Evolutionary conservation across 2,329 filamentous ascomycete genomes (phyloP), one percentile per base, ranked within the genome.

Genomic region (Shiraia bambusicola): DNA sequence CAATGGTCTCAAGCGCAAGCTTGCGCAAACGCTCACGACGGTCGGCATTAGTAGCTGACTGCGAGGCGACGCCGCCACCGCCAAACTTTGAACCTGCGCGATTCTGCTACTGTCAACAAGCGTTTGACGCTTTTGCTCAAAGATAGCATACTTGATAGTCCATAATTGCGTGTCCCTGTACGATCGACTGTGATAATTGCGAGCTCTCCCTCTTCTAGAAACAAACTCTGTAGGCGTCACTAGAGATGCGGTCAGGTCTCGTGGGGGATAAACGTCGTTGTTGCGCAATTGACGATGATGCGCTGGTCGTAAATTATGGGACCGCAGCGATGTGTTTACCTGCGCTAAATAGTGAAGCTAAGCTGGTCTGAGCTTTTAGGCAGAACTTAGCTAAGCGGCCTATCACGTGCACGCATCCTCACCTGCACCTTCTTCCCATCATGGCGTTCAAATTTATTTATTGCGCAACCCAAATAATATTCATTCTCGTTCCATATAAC

Each of bases 61-160:
- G 83, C 5, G 91, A 96, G 69, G 93, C 93, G 59, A 97, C 91
- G 70, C 93, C 93, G 62, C 93, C 93, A 66, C 93, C 93, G 67
- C 93, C 93, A 71, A 97, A 97, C 71, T 97, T 97, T 71, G 90
- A 95, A 65, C 93, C 93, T 50, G 88, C 91, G 61, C 92, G 88
- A 71, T 97, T 96, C 77, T 96, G 34, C 19, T 34, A 24, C 31
- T 41, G 47, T 59, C 40, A 61, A 50, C 34, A 52, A 30, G 22
- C 48, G 36, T 19, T 36, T 26, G 10, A 34, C 16, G 32, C 31
- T 17, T 41, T 42, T 27, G 34, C n/a, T 32, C 42, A 12, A 14
- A 13, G 38, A 30, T 13, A 16, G 30, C 42, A 8, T 65, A 76
- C 75, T 66, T 77, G 75, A 45, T 76, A 78, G 66, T 78, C 75